These are phyloP conservation scores for Aspergillus ellipticus DNA, from an alignment of 495 filamentous ascomycete genomes.

Conservation along the genomic window DNA sequence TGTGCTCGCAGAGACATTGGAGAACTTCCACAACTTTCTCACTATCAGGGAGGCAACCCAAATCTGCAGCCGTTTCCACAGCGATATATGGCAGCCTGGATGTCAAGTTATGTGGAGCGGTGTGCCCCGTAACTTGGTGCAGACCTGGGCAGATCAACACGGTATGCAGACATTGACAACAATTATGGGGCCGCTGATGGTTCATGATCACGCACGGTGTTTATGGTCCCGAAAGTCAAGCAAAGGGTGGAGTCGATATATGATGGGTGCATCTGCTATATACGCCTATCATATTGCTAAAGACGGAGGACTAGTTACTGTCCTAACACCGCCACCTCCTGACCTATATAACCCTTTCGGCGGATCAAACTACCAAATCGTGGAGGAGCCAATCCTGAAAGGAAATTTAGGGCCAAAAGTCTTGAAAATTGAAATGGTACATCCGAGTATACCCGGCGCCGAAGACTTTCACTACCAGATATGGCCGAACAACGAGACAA, in stretches of 20 bases:
- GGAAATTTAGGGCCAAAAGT: conserved; percentile 11
- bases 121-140: conserved; percentile 4
- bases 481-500: conserved; percentile 10
- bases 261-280: conserved; percentile 17
- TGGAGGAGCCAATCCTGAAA: conserved; percentile 17
- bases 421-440: conserved; percentile 11
- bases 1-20: conserved; percentile 5
- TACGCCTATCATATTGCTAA: conserved; percentile 16
- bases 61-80: conserved; percentile 11
- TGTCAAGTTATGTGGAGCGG: conserved; percentile 18
- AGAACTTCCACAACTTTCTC: conserved; percentile 11
- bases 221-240: conserved; percentile 4
- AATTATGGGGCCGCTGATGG: conserved; percentile 17
- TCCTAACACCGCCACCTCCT: conserved; percentile 14
- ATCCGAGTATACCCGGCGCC: conserved; percentile 9
- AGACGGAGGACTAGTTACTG: conserved; percentile 5
- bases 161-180: conserved; percentile 17
- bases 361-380: conserved; percentile 11
- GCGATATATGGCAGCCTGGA: conserved; percentile 3
- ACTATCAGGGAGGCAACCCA: conserved; percentile 9
- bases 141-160: conserved; percentile 13
- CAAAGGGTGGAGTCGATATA: conserved; percentile 14
- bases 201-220: conserved; percentile 10
- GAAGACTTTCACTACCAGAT: conserved; percentile 11
- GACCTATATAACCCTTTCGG: conserved; percentile 11